Evolutionary conservation across 306 rosid genomes (phyloP), one percentile per base, ranked within the genome.

Genomic region (Canavalia ensiformis): DNA sequence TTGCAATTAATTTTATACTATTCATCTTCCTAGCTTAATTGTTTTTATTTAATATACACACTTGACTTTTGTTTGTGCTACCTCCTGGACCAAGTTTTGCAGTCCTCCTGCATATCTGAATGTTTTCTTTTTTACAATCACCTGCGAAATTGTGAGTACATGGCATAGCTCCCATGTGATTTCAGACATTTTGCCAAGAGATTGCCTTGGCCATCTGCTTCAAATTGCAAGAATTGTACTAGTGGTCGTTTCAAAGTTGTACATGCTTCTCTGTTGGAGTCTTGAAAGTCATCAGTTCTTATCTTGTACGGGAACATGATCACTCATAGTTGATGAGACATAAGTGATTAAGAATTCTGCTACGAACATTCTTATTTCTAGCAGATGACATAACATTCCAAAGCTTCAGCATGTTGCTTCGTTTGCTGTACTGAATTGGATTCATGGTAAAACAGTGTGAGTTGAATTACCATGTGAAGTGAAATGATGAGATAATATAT

Each of bases 11-110:
- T 82, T 79, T 59, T 41, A 46, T 56, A 9, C 66, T 50, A 60
- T 78, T 72, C 9, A 51, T 56, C 31, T 77, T 77, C 69, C 28
- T 42, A 30, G 68, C 82, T 62, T 78, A 33, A 69, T 44, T 68
- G 58, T 67, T 47, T 78, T 70, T 74, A 3, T 6, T 31, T 65
- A 7, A 42, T n/a, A 34, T 63, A 49, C 58, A 28, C 64, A 13
- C 56, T 76, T 51, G 49, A 55, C 8, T 54, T 68, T 77, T 47
- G 62, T 33, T 58, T 66, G 29, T 8, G 31, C 13, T 25, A 8
- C 60, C 49, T 58, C 57, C 30, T 30, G 29, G 35, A 55, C 68
- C 28, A 45, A 8, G 80, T 68, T 54, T 49, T 37, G 13, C 8
- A 7, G 31, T 11, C 39, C n/a, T 62, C 29, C 42, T 44, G 18